Evolutionary conservation across 495 filamentous ascomycete genomes (phyloP).

Genomic region (Aspergillus heteromorphus): DNA sequence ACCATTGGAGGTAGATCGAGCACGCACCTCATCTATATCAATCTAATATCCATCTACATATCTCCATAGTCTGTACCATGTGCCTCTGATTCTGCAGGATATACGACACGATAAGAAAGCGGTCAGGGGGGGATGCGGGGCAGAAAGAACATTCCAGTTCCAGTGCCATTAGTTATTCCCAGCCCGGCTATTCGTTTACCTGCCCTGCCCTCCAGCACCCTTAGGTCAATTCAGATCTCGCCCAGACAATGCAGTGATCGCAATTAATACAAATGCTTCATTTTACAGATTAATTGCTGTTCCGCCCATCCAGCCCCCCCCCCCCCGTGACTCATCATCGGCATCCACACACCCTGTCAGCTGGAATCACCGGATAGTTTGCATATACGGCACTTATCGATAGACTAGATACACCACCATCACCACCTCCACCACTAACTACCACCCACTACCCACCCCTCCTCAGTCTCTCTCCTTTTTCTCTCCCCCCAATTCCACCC

Average conservation of each 20-base stretch:
- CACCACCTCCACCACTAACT: neutral
- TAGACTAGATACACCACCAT: neutral
- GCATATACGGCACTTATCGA: neutral
- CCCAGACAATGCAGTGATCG: too few species aligned
- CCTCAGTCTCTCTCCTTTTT: neutral
- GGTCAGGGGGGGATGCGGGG: constrained; percentile 13
- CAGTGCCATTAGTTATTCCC: neutral
- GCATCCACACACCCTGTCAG: neutral
- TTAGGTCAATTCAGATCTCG: too few species aligned
- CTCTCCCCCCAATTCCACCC: neutral
- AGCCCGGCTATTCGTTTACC: neutral
- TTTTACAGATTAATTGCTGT: neutral
- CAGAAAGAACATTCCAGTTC: constrained; percentile 9
- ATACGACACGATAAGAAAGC: constrained; percentile 11
- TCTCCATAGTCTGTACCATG: too few species aligned
- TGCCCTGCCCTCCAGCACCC: neutral
- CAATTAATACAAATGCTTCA: too few species aligned
- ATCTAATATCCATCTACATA: too few species aligned
- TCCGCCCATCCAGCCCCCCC: neutral
- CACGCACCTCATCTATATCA: too few species aligned
- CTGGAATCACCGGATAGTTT: neutral
- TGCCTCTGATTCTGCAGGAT: neutral
- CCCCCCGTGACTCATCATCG: neutral
- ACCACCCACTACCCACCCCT: neutral
- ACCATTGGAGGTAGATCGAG: neutral